Evolutionary conservation across 2,329 filamentous ascomycete species (phyloP).

Genomic region (Penicillium sclerotiorum): DNA sequence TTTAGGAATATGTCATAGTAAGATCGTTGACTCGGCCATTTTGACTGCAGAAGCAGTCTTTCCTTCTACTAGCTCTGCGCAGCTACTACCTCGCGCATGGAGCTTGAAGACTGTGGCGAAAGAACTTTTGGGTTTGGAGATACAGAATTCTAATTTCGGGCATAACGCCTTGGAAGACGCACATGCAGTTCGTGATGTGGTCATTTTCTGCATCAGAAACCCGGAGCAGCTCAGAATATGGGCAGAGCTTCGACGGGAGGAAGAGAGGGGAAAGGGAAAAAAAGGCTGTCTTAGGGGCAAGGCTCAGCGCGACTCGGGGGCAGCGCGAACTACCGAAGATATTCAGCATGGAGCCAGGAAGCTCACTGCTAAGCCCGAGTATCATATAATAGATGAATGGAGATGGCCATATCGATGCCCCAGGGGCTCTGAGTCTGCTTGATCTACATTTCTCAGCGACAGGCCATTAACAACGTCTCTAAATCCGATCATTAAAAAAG

Average conservation of each 20-base stretch:
- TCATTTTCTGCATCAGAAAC: constrained; percentile 51
- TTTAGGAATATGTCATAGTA: constrained; percentile 47
- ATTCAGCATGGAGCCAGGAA: neutral
- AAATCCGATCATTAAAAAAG: no score
- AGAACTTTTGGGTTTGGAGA: constrained; percentile 38
- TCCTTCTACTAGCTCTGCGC: neutral
- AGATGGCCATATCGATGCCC: no score
- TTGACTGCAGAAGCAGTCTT: constrained; percentile 41
- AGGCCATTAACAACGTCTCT: no score
- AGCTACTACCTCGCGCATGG: constrained; percentile 27
- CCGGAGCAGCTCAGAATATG: constrained; percentile 38
- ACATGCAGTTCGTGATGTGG: constrained; percentile 53
- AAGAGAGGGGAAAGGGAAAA: neutral
- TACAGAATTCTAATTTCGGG: constrained; percentile 40
- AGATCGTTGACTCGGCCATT: constrained; percentile 50
- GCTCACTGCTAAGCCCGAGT: neutral
- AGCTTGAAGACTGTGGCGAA: constrained; percentile 40
- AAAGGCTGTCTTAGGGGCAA: no score
- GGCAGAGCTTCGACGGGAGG: constrained; percentile 24
- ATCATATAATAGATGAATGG: neutral
- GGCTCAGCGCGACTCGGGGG: no score
- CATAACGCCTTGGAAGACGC: constrained; percentile 56
- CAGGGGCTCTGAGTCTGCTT: no score
- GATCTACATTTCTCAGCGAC: no score
- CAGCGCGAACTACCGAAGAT: neutral